Evolutionary conservation across 345 rosid species (phyloP).

Genomic region (Arabidopsis thaliana): DNA sequence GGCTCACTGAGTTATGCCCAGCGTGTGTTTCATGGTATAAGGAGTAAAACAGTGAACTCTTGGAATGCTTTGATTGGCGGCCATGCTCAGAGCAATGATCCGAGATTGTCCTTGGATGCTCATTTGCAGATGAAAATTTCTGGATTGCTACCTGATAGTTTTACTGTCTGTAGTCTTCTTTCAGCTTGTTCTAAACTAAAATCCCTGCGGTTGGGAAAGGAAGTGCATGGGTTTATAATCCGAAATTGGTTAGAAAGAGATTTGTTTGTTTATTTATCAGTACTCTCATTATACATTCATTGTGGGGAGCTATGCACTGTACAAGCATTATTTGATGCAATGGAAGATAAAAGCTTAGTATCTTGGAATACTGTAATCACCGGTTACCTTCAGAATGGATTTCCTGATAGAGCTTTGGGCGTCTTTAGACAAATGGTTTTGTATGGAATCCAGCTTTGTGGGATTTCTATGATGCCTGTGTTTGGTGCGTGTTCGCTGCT

Average conservation of each 20-base stretch:
- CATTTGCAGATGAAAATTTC: conserved; percentile 51
- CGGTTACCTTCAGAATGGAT: conserved; percentile 62
- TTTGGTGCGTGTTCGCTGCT: conserved; percentile 63
- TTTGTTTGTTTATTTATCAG: conserved; percentile 51
- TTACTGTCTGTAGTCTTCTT: conserved; percentile 62
- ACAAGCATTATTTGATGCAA: conserved; percentile 52
- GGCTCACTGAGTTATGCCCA: conserved; percentile 49
- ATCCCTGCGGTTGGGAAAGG: conserved; percentile 52
- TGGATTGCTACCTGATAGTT: conserved; percentile 57
- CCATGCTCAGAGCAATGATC: conserved; percentile 58
- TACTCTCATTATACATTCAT: conserved; percentile 62
- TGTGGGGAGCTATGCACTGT: conserved; percentile 56
- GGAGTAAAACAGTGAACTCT: conserved; percentile 57
- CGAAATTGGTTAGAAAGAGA: conserved; percentile 56
- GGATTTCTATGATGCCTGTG: conserved; percentile 50
- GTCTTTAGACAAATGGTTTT: conserved; percentile 58
- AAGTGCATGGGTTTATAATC: conserved; percentile 59
- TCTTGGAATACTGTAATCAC: conserved; percentile 69
- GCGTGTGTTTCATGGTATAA: conserved; percentile 49
- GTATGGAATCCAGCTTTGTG: conserved; percentile 49
- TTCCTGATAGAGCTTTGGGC: conserved; percentile 55
- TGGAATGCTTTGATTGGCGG: conserved; percentile 77
- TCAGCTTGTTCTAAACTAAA: conserved; percentile 58
- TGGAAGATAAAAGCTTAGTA: conserved; percentile 55
- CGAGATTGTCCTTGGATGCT: conserved; percentile 53